A percentile compares a stretch with the other conserved stretches of the same genome.
Conservation (phyloP, 1,284 basidiomycete genomes). For the Inonotus obliquus region DNA sequence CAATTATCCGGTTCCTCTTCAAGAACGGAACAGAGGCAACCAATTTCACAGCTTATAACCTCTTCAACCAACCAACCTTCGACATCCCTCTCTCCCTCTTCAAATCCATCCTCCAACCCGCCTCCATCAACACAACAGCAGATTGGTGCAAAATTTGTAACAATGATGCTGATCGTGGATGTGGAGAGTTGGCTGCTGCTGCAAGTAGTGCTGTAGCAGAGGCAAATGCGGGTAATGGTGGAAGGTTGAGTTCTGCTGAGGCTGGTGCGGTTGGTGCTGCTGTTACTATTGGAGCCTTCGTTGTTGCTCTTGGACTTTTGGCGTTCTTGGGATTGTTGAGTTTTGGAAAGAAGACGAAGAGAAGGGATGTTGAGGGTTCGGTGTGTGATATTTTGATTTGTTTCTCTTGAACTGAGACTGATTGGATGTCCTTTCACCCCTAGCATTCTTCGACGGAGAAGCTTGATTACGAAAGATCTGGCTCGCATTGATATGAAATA, state of each 20-base stretch:
- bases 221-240: slow-evolving; percentile 30
- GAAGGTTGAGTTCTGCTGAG: slow-evolving; percentile 46
- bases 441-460: slow-evolving; percentile 14
- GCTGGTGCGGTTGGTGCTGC: slow-evolving; percentile 66
- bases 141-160: slow-evolving; percentile 57
- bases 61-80: slow-evolving; percentile 29
- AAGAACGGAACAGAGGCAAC: slow-evolving; percentile 46
- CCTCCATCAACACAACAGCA: slow-evolving; percentile 46
- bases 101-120: slow-evolving; percentile 37
- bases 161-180: slow-evolving; percentile 53
- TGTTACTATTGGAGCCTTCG: slow-evolving; percentile 43
- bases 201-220: slow-evolving; percentile 26
- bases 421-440: background rate
- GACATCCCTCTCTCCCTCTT: slow-evolving; percentile 57
- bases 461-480: background rate
- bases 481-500: too few relatives aligned
- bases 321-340: slow-evolving; percentile 43
- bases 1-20: slow-evolving; percentile 55
- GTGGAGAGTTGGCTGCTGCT: slow-evolving; percentile 38
- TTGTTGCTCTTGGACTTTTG: slow-evolving; percentile 37
- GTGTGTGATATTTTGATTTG: background rate
- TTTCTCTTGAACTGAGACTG: background rate
- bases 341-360: slow-evolving; percentile 27
- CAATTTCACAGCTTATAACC: slow-evolving; percentile 25
- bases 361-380: background rate